phyloP scores from a whole-genome alignment of 768 basidiomycete species.

The Termitomyces sp. region DNA sequence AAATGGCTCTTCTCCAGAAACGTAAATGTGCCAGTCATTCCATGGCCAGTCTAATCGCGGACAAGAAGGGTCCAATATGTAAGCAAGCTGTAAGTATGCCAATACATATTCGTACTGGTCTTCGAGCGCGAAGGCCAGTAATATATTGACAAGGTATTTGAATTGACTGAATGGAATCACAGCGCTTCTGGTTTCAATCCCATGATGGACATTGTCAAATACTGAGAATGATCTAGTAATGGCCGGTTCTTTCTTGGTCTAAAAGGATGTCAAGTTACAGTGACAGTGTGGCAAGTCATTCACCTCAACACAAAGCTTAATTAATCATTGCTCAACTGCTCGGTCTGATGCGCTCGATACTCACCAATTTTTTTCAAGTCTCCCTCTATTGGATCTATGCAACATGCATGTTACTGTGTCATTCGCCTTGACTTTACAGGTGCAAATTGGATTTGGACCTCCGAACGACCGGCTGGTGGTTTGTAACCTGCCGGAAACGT shows the following conservation, averaged over 20 bases:
- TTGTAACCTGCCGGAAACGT: constrained; percentile 18
- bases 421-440: constrained; percentile 8
- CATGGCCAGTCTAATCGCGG: too few species aligned
- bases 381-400: constrained; percentile 2
- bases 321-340: background rate
- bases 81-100: background rate
- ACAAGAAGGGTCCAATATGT: background rate
- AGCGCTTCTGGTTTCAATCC: background rate
- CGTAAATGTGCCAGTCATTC: background rate
- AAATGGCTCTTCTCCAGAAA: background rate
- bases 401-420: constrained; percentile 4
- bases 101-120: background rate
- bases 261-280: background rate
- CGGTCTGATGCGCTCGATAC: background rate
- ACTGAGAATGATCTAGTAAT: background rate
- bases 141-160: background rate
- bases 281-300: background rate
- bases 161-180: background rate
- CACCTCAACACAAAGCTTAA: background rate
- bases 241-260: background rate
- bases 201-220: background rate
- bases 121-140: background rate
- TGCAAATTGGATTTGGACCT: constrained; percentile 31
- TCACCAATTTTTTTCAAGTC: background rate
- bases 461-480: constrained; percentile 11